Conservation (phyloP, 1,284 basidiomycete genomes). For the Fomes fomentarius region DNA sequence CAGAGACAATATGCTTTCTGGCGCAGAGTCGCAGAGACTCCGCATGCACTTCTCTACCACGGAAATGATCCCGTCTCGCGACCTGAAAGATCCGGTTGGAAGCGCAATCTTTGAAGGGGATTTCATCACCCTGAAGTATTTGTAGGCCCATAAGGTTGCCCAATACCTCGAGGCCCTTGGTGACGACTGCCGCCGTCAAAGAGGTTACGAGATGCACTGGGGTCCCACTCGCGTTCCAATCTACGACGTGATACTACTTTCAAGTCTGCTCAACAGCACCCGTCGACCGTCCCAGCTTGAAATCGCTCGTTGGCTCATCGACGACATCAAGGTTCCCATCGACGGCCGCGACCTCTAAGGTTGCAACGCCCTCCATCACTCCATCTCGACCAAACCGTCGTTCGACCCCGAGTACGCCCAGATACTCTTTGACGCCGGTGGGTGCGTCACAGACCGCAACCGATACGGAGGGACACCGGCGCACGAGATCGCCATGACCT, state of each 20-base stretch:
- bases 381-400: conserved; percentile 44
- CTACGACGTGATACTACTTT: conserved; percentile 40
- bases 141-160: conserved; percentile 33
- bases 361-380: conserved; percentile 42
- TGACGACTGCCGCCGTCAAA: conserved; percentile 25
- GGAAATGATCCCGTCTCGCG: conserved; percentile 37
- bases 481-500: conserved; percentile 42
- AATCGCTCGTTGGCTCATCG: conserved; percentile 40
- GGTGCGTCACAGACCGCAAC: conserved; percentile 42
- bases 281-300: conserved; percentile 29
- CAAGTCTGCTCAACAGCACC: conserved; percentile 30
- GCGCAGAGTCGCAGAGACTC: conserved; percentile 42
- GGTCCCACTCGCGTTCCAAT: conserved; percentile 43
- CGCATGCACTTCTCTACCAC: conserved; percentile 39
- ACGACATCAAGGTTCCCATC: conserved; percentile 39
- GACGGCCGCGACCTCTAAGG: conserved; percentile 44
- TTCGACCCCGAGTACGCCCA: conserved; percentile 46
- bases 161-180: conserved; percentile 1
- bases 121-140: conserved; percentile 31
- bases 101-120: conserved; percentile 34
- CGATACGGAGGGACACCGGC: conserved; percentile 43
- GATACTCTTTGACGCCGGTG: conserved; percentile 44
- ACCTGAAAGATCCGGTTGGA: conserved; percentile 40
- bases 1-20: conserved; percentile 38
- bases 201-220: conserved; percentile 39